These are phyloP conservation scores for Blastobotrys persicus DNA, from an alignment of 1,139 yeast species.

Conservation along the genomic window DNA sequence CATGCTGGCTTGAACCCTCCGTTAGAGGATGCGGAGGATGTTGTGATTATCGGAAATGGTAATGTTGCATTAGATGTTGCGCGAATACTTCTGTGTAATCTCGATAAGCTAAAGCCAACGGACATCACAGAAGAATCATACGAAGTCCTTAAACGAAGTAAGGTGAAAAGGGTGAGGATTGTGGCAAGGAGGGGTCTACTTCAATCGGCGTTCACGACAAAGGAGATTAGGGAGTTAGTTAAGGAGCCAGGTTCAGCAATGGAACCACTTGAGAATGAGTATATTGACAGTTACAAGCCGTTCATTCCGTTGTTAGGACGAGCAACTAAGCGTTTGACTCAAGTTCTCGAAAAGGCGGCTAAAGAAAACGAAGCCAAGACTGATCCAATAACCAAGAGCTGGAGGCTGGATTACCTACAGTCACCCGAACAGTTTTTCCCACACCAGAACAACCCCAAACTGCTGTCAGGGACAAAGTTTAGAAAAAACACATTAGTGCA, in stretches of 20 bases:
- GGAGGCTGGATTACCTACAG: constrained; percentile 69
- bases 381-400: constrained; percentile 41
- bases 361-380: constrained; percentile 23
- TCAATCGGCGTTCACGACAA: constrained; percentile 85
- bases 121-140: constrained; percentile 72
- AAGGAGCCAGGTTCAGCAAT: constrained; percentile 61
- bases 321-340: constrained; percentile 65
- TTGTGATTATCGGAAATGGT: constrained; percentile 91
- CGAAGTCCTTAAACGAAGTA: constrained; percentile 48
- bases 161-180: constrained; percentile 61
- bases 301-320: constrained; percentile 50
- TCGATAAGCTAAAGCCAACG: constrained; percentile 50
- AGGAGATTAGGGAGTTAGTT: constrained; percentile 83
- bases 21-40: constrained; percentile 58
- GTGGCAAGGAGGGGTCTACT: constrained; percentile 81
- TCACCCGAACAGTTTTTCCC: constrained; percentile 59
- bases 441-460: constrained; percentile 35
- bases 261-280: constrained; percentile 48
- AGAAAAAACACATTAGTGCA: constrained; percentile 45
- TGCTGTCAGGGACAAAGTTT: constrained; percentile 52
- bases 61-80: constrained; percentile 96
- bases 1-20: constrained; percentile 48
- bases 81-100: constrained; percentile 64
- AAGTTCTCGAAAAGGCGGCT: constrained; percentile 54
- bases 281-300: constrained; percentile 45